Base-by-base conservation (phyloP, 1,284 basidiomycete species). In the Sanghuangporus weigelae region DNA sequence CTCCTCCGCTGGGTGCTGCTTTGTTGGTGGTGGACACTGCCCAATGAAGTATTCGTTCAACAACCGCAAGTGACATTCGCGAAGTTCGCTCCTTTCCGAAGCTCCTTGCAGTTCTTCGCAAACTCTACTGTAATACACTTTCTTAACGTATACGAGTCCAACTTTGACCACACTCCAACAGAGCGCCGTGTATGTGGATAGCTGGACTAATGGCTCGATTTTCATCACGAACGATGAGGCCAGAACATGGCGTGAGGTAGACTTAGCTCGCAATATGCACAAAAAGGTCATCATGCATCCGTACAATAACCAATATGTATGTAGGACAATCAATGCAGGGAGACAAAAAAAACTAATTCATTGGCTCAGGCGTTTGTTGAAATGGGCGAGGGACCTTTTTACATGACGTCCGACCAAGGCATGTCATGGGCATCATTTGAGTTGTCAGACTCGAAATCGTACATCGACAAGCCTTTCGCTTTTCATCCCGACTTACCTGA, bases 161-260 rank as follows among this genome's bases (percentile, higher is more conserved):
- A n/a, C 26, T 62, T 21, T 35, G 35, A 2, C 38, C 51, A 50
- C 51, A 39, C 35, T 12, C 26, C 40, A 59, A 0, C 75, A 96
- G 87, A 81, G 82, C 63, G 89, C 88, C 7, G 78, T 98, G 59
- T 95, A 93, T 72, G 92, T 95, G 72, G 95, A 98, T 74, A 44
- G n/a, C 42, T 75, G 84, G 1, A 70, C 83, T 21, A 78, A 82
- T 10, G 84, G 89, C 12, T 80, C 84, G 63, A 81, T 98, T 8
- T 86, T 86, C 70, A 83, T 95, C 5, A 96, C 93, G 2, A 78
- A 81, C n/a, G 86, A 98, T 72, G 96, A 98, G 77, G 96, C 96
- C 59, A 94, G 89, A 76, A 76, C 77, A 0, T 98, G 95, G 95
- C 74, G 73, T 0, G 73, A 72, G 58, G 85, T 89, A 56, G 76